Evolutionary conservation across 176 grass and related monocot species (phyloP).

Genomic region (Pontederia crassipes): DNA sequence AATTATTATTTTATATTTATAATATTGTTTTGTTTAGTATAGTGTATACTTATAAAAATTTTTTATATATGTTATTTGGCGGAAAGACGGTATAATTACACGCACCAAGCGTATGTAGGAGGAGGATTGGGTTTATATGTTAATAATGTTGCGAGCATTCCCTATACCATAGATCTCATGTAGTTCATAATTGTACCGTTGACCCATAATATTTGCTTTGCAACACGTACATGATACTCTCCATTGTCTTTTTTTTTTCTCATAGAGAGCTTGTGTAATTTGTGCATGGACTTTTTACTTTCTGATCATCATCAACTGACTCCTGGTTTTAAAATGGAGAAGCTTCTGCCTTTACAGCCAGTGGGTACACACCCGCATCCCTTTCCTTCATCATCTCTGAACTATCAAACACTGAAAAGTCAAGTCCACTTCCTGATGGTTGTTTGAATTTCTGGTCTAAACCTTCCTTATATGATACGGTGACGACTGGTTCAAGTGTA

Average conservation of each 20-base stretch:
- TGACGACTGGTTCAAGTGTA: slow-evolving; percentile 31
- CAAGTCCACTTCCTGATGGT: slow-evolving; percentile 46
- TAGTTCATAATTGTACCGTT: slow-evolving; percentile 48
- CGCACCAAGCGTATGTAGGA: no score
- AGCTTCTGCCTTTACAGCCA: slow-evolving; percentile 48
- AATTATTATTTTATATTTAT: no score
- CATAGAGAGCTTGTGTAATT: slow-evolving; percentile 45
- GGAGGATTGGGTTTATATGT: no score
- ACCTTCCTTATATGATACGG: slow-evolving; percentile 34
- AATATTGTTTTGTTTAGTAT: no score
- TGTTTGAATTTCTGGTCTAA: slow-evolving; percentile 42
- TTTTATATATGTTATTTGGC: no score
- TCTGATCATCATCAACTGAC: slow-evolving; percentile 17
- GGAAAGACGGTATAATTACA: no score
- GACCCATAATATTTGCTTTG: slow-evolving; percentile 48
- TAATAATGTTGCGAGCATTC: background rate
- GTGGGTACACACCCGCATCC: slow-evolving; percentile 34
- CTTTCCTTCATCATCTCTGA: slow-evolving; percentile 34
- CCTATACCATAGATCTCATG: slow-evolving; percentile 56
- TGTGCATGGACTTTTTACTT: slow-evolving; percentile 15
- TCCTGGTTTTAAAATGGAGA: slow-evolving; percentile 31
- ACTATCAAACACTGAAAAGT: slow-evolving; percentile 40
- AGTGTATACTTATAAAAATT: no score
- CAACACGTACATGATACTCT: slow-evolving; percentile 26
- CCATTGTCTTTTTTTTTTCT: slow-evolving; percentile 39